These are phyloP conservation scores for Colletotrichum sp. DNA, from an alignment of 2,329 filamentous ascomycete genomes.

Conservation along the genomic window DNA sequence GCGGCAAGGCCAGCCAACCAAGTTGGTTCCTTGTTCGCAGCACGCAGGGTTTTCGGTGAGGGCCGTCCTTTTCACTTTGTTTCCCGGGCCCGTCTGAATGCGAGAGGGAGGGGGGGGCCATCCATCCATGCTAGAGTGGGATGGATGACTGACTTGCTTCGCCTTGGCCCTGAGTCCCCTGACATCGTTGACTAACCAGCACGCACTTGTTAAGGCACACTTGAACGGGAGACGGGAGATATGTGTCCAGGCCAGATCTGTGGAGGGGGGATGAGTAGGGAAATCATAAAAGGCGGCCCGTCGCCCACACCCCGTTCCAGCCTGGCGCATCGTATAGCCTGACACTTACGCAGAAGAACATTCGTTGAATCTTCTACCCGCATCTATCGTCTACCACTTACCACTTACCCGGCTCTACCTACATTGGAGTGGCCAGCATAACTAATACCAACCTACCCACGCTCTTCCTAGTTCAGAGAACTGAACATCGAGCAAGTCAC, in stretches of 20 bases:
- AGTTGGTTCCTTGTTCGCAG: neutral
- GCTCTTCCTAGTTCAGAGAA: neutral
- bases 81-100: conserved; percentile 6
- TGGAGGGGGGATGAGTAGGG: neutral
- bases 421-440: neutral
- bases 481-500: neutral
- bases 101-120: neutral
- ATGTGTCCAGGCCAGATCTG: neutral
- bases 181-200: neutral
- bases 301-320: neutral
- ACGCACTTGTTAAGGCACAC: neutral
- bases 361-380: conserved; percentile 2
- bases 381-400: neutral
- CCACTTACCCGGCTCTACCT: neutral
- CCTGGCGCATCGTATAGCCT: neutral
- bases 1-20: neutral
- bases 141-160: conserved; percentile 9
- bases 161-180: conserved; percentile 1
- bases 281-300: conserved; percentile 16
- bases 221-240: neutral
- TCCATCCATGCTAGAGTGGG: neutral
- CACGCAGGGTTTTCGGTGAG: conserved; percentile 6
- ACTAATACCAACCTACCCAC: neutral
- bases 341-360: conserved; percentile 7
- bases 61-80: neutral